phyloP scores from a whole-genome alignment of 1,284 basidiomycete species.

The Trichosporon asahii region DNA sequence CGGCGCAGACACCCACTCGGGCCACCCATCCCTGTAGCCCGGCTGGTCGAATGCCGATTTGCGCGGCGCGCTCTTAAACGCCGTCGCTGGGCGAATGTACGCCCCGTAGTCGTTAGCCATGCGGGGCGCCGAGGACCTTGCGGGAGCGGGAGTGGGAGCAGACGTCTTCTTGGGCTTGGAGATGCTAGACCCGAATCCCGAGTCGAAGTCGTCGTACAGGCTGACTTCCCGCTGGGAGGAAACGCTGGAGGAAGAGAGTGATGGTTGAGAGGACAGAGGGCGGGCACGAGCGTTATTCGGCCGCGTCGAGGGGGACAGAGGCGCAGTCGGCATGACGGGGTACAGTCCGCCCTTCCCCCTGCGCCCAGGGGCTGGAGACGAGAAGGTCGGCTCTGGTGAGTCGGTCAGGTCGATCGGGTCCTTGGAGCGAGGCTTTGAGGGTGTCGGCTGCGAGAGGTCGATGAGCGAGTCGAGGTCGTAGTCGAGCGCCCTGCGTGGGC shows the following conservation, averaged over 20 bases:
- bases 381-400: neutral
- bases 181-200: conserved; percentile 18
- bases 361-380: neutral
- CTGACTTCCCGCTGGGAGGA: neutral
- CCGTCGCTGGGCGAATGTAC: conserved; percentile 45
- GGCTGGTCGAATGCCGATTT: conserved; percentile 16
- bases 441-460: neutral
- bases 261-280: conserved; percentile 5
- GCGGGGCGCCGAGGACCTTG: neutral
- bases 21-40: conserved; percentile 30
- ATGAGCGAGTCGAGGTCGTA: neutral
- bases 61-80: conserved; percentile 12
- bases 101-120: conserved; percentile 10
- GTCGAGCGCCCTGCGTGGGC: neutral
- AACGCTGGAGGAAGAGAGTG: neutral
- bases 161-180: conserved; percentile 16
- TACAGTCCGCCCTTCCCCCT: neutral
- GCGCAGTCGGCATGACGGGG: neutral
- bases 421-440: neutral
- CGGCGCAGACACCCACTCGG: conserved; percentile 25
- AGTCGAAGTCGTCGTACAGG: conserved; percentile 3
- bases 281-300: neutral
- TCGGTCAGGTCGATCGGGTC: neutral
- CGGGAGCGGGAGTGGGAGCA: neutral
- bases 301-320: conserved; percentile 2